Evolutionary conservation across 148 eudicot genomes (phyloP).

Genomic region (Vaccinium vitisidaea): DNA sequence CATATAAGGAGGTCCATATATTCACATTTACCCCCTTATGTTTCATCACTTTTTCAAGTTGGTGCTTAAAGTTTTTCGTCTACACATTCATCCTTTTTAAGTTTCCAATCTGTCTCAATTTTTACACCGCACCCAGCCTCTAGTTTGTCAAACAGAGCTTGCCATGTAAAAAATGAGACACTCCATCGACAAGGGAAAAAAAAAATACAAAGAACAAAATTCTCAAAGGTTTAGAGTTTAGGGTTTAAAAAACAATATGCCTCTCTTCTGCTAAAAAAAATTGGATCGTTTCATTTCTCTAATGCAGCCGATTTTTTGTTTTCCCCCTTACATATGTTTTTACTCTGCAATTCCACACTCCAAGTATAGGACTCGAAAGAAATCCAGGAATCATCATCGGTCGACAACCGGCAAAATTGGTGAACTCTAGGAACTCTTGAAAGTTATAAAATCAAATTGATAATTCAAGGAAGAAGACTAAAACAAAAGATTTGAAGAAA

Average conservation of each 20-base stretch:
- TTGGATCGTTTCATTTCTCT: no score
- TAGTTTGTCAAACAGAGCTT: background rate
- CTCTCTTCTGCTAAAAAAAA: no score
- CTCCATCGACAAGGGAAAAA: background rate
- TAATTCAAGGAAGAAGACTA: background rate
- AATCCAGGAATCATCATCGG: background rate
- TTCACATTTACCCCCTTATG: background rate
- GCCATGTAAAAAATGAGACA: background rate
- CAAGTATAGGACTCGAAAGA: background rate
- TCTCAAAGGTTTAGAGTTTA: no score
- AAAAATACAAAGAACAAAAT: background rate
- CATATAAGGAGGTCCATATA: no score
- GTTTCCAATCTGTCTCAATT: background rate
- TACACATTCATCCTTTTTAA: background rate
- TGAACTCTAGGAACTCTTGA: background rate
- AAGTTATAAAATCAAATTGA: background rate
- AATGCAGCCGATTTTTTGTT: no score
- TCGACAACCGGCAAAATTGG: no score
- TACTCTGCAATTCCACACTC: background rate
- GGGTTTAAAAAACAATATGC: no score
- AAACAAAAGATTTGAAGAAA: background rate
- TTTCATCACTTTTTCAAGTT: background rate
- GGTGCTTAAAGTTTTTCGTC: background rate
- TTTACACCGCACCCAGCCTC: background rate
- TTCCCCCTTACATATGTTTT: background rate